Evolutionary conservation across 1,139 yeast genomes (phyloP).

Genomic region (Suhomyces bokatorum): DNA sequence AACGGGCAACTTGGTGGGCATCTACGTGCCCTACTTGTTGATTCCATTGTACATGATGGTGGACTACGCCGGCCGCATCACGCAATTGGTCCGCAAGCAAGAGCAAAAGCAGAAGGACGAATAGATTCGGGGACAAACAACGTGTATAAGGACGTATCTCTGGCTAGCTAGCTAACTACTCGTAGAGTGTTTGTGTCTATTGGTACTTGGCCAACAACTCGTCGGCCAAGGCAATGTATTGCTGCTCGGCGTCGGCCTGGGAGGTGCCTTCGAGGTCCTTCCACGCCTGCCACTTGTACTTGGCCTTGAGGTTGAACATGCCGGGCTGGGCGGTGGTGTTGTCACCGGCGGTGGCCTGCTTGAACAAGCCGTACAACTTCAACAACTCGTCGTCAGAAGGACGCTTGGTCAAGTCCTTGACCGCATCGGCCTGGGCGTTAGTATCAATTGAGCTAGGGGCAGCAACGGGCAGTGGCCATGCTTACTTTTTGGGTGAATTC

Average conservation of each 20-base stretch:
- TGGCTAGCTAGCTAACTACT: not conserved
- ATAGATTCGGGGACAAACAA: not conserved
- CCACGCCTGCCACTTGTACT: constrained; percentile 99
- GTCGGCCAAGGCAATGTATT: constrained; percentile 77
- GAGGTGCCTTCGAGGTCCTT: constrained; percentile 79
- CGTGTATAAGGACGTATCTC: not conserved
- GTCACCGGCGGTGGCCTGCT: constrained; percentile 97
- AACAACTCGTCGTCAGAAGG: constrained; percentile 88
- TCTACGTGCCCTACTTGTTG: constrained; percentile 68
- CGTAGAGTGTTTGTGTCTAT: constrained; percentile 14
- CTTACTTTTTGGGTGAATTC: constrained; percentile 22
- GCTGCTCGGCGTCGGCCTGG: constrained; percentile 87
- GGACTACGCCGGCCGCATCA: constrained; percentile 33
- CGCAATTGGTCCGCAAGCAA: constrained; percentile 3
- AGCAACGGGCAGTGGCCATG: not conserved
- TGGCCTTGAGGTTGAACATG: constrained; percentile 87
- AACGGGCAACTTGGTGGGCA: constrained; percentile 41
- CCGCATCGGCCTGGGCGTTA: constrained; percentile 66
- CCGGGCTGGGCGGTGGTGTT: constrained; percentile 83
- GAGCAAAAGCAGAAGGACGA: constrained; percentile 5
- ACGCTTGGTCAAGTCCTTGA: constrained; percentile 69
- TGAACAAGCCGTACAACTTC: constrained; percentile 83
- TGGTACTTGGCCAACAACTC: constrained; percentile 56
- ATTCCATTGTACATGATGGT: constrained; percentile 59
- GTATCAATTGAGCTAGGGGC: constrained; percentile 4